Percentiles rank a stretch among this genome's conserved stretches.
These are phyloP conservation scores for Colletotrichum coccodes DNA, from an alignment of 2,329 filamentous ascomycete genomes.

Conservation along the genomic window DNA sequence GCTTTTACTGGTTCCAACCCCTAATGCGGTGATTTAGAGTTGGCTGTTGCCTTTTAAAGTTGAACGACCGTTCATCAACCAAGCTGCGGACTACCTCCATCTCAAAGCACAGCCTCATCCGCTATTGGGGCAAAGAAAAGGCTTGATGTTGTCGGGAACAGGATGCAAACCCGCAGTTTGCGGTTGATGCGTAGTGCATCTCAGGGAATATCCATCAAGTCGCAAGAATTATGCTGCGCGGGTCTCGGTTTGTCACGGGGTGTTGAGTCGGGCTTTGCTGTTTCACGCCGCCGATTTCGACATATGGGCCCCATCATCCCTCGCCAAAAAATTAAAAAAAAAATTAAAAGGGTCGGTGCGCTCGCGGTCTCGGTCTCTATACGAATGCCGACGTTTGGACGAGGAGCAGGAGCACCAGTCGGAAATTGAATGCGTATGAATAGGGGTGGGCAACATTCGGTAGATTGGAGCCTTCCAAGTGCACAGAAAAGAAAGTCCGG, in stretches of 20 bases:
- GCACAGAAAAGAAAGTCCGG: background rate
- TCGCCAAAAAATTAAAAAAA: background rate
- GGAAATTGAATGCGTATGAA: background rate
- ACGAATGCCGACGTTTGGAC: constrained; percentile 25
- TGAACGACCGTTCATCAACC: background rate
- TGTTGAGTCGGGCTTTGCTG: constrained; percentile 20
- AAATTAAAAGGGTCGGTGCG: constrained; percentile 24
- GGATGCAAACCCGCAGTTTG: background rate
- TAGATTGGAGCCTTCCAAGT: background rate
- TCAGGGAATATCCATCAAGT: constrained; percentile 12
- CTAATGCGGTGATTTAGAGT: constrained; percentile 11
- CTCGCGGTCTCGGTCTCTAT: constrained; percentile 11
- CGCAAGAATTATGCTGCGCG: background rate
- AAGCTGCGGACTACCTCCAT: background rate
- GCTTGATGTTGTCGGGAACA: background rate
- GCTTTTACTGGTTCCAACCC: background rate
- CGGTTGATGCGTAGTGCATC: constrained; percentile 6
- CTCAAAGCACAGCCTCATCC: constrained; percentile 7
- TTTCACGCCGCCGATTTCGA: constrained; percentile 16
- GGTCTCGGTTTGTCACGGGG: constrained; percentile 7
- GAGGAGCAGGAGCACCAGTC: background rate
- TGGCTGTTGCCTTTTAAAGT: constrained; percentile 1
- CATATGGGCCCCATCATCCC: constrained; percentile 7
- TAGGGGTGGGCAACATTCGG: background rate
- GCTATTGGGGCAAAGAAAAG: background rate